Conservation (phyloP, 2,329 filamentous ascomycete species). For the Paraphoma chrysanthemicola region DNA sequence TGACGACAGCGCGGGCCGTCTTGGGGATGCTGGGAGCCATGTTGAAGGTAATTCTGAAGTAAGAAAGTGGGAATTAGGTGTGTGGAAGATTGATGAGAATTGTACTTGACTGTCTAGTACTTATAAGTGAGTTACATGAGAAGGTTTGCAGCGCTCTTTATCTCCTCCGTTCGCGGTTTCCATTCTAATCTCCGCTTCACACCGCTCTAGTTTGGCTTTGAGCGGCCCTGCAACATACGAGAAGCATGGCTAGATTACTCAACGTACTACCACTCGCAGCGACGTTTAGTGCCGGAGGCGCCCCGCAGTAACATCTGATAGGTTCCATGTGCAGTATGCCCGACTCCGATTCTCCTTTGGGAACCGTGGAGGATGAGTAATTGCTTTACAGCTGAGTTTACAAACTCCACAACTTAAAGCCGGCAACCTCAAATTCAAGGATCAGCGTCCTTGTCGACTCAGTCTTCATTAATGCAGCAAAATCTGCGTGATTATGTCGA, state of each 20-base stretch:
- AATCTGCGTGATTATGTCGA: too few species aligned
- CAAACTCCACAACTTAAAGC: neutral
- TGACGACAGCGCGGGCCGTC: slow-evolving; percentile 71
- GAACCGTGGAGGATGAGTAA: neutral
- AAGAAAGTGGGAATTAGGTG: neutral
- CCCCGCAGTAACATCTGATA: neutral
- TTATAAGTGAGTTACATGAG: neutral
- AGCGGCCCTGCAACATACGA: too few species aligned
- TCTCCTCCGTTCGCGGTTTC: neutral
- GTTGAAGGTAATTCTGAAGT: slow-evolving; percentile 1
- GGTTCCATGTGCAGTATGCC: neutral
- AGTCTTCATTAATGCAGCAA: too few species aligned
- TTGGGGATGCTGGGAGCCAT: slow-evolving; percentile 57
- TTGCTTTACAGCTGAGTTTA: neutral
- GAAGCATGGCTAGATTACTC: too few species aligned
- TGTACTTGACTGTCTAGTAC: neutral
- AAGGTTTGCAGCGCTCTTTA: neutral
- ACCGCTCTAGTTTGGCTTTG: too few species aligned
- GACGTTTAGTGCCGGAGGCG: neutral
- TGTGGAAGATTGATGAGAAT: neutral
- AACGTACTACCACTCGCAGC: neutral
- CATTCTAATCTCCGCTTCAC: too few species aligned
- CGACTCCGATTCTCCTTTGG: slow-evolving; percentile 5
- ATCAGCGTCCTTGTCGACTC: too few species aligned
- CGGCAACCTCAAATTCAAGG: neutral